Evolutionary conservation across 2,329 filamentous ascomycete species (phyloP), one percentile per base, ranked within the genome.

Genomic region (Aquanectria penicillioides): DNA sequence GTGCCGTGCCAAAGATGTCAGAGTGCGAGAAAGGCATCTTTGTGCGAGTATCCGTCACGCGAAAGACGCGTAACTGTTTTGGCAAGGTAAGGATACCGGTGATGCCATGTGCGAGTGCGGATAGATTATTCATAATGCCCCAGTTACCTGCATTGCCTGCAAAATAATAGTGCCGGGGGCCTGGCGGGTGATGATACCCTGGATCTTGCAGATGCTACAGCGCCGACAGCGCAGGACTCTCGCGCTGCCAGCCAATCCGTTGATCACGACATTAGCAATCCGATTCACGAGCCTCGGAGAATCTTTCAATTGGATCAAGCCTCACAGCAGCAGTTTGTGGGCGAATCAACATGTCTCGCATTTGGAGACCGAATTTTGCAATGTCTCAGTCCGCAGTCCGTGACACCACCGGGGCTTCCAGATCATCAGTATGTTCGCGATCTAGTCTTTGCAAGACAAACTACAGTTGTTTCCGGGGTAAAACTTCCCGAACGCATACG

Each of bases 351-450:
- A 1, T 58, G 54, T 31, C 20, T 50, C 29, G 59, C 59, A 3
- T 61, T 61, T 38, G 54, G 59, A 8, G 59, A 61, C 13, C 59
- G 59, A 12, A 49, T 61, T 28, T 29, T 61, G 41, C 59, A 61
- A 49, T 58, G 54, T 28, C 48, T 61, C 17, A 55, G 58, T 13
- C 59, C 59, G 10, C 59, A 57, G 20, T 17, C 48, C n/a, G 40
- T 28, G 22, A 29, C 48, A 13, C 12, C 48, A 11, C 29, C 48
- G 6, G 18, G 23, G 2, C 12, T 31, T 13, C 28, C 18, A 15
- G 22, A 31, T 12, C 54, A 46, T 5, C 31, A 57, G 13, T 61
- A 58, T 33, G 59, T 58, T 9, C 48, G 29, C 17, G 26, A 61
- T 40, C 43, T 40, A 13, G 12, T 38, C 4, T 61, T 61, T 29